Base-by-base conservation (phyloP, 345 rosid genomes). In the Tarenaya hassleriana region DNA sequence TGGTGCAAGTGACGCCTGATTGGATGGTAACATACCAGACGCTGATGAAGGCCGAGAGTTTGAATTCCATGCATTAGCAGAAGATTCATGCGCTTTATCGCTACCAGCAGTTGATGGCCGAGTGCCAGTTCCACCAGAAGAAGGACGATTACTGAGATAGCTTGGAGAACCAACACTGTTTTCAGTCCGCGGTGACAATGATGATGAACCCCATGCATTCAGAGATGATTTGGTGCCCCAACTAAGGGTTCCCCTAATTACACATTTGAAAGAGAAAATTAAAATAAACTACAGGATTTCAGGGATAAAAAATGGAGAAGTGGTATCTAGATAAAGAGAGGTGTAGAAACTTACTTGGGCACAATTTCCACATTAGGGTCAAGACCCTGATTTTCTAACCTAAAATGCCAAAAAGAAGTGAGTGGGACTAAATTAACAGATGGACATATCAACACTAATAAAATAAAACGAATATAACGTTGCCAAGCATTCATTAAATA, bases 281-380 rank as follows among this genome's bases (percentile, higher is more conserved):
- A 39, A 16, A 49, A 13, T 21, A 32, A 0, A 7, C 24, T 9
- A 7, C n/a, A 12, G 29, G 13, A 13, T 7, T 9, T 37, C 16
- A n/a, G n/a, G 29, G 29, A 52, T 0, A 18, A 16, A 21, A 40
- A 19, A 49, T 47, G 21, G 55, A 50, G 16, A n/a, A 7, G 45
- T 20, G 21, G 50, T 16, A 56, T 14, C n/a, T n/a, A n/a, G n/a
- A n/a, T 41, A 48, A 41, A 7, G 41, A 43, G 49, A 52, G 7
- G 45, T 24, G 16, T 34, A 18, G 31, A 41, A 41, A 73, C 94
- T 90, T 74, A 94, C 99, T 86, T 94, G 73, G 99, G 99, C 51
- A 94, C 99, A 64, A 94, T 86, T 74, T 94, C 99, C 58, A 94
- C 97, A 72, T 73, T 80, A 6, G 94, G 99, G 63, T 94, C 92